Percentiles rank a stretch among this genome's conserved stretches.
Evolutionary conservation across 352 stramenopile species (phyloP).

Genomic region (Phytophthora parvispora): DNA sequence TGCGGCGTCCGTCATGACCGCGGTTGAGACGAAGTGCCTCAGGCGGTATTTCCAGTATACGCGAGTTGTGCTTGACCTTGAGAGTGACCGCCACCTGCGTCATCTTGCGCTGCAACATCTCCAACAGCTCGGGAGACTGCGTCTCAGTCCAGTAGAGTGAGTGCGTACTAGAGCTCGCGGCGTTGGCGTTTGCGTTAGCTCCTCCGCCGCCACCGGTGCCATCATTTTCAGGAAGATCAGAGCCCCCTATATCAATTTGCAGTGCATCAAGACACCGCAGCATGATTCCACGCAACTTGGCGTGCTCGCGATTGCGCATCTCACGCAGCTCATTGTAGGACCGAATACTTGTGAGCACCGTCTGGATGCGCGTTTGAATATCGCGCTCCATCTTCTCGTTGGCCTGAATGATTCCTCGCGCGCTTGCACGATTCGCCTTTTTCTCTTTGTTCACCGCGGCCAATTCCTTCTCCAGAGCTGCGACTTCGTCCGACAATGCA

Average conservation of each 20-base stretch:
- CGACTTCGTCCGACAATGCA: conserved; percentile 61
- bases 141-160: conserved; percentile 62
- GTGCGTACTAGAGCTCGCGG: conserved; percentile 6
- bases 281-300: conserved; percentile 60
- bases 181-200: neutral
- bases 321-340: conserved; percentile 68
- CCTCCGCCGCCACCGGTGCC: neutral
- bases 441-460: conserved; percentile 37
- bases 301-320: conserved; percentile 59
- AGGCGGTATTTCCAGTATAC: conserved; percentile 31
- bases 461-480: conserved; percentile 48
- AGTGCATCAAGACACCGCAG: conserved; percentile 72
- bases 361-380: conserved; percentile 42
- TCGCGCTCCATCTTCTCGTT: conserved; percentile 42
- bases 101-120: conserved; percentile 76
- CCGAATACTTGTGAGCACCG: conserved; percentile 35
- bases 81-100: conserved; percentile 69
- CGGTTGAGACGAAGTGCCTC: conserved; percentile 33
- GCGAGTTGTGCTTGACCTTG: conserved; percentile 57
- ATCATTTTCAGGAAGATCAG: conserved; percentile 6
- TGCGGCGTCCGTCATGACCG: conserved; percentile 38
- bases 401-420: conserved; percentile 46
- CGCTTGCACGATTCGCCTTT: conserved; percentile 36
- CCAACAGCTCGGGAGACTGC: conserved; percentile 52
- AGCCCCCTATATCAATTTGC: conserved; percentile 30